A percentile compares a stretch with the other conserved stretches of the same genome.
phyloP scores from a whole-genome alignment of 306 rosid species.

The Urtica urens region DNA sequence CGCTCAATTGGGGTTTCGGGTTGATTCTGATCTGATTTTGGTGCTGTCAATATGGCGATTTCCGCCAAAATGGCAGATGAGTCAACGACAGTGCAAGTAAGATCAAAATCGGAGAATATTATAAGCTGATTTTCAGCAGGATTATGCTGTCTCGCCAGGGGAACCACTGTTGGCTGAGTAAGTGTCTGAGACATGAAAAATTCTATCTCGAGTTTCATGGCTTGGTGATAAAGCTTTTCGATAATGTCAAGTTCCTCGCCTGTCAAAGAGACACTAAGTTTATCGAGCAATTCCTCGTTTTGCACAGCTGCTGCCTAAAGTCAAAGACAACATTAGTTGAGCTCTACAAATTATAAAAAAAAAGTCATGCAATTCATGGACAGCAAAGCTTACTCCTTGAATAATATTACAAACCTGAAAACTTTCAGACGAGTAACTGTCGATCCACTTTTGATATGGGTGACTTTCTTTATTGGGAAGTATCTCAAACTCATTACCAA shows the following conservation, averaged over 20 bases:
- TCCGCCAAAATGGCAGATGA: conserved; percentile 97
- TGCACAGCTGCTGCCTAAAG: conserved; percentile 72
- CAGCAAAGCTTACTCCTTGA: conserved; percentile 14
- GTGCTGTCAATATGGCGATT: conserved; percentile 83
- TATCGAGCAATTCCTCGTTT: conserved; percentile 94
- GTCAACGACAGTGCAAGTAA: conserved; percentile 89
- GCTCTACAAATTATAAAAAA: conserved; percentile 20
- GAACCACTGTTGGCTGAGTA: conserved; percentile 69
- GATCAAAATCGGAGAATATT: conserved; percentile 89
- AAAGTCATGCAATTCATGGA: conserved; percentile 26
- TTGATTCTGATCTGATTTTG: conserved; percentile 67
- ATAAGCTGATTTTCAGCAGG: conserved; percentile 49
- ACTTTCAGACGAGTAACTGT: conserved; percentile 58
- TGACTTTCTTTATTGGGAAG: conserved; percentile 39
- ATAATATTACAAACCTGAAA: conserved; percentile 67
- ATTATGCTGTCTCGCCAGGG: conserved; percentile 62
- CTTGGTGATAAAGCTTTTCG: conserved; percentile 91
- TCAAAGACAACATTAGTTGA: conserved; percentile 44
- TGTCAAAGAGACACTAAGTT: conserved; percentile 85
- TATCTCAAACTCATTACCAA: conserved; percentile 61
- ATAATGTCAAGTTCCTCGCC: conserved; percentile 96
- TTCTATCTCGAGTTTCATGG: conserved; percentile 84
- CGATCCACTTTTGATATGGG: conserved; percentile 81
- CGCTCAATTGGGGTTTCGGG: conserved; percentile 48
- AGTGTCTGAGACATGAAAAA: conserved; percentile 79